Evolutionary conservation across 176 grass and related monocot genomes (phyloP).

Genomic region (Chloris gayana): DNA sequence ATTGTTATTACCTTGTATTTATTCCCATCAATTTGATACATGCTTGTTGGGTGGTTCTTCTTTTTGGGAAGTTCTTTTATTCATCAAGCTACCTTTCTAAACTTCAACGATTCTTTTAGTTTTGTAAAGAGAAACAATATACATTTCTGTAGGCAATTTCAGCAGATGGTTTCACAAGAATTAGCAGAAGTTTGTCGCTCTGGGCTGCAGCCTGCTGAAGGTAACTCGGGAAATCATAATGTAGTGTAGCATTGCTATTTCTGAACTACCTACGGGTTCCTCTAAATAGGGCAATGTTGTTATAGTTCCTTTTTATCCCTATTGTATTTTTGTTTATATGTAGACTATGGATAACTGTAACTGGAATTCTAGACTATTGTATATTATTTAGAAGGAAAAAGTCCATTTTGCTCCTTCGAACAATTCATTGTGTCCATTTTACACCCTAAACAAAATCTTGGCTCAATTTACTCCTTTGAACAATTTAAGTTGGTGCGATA

Average conservation of each 20-base stretch:
- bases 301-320: too few relatives aligned
- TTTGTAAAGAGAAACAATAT: slow-evolving; percentile 26
- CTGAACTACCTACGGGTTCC: background rate
- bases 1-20: background rate
- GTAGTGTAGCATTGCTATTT: background rate
- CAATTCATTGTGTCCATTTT: too few relatives aligned
- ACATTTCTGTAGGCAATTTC: slow-evolving; percentile 68
- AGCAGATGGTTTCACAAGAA: slow-evolving; percentile 41
- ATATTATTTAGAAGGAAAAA: too few relatives aligned
- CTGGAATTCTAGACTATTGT: too few relatives aligned
- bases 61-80: background rate
- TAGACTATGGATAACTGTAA: too few relatives aligned
- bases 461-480: too few relatives aligned
- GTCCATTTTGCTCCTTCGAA: too few relatives aligned
- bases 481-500: too few relatives aligned
- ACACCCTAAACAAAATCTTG: too few relatives aligned
- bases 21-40: background rate
- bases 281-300: too few relatives aligned
- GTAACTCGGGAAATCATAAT: slow-evolving; percentile 17
- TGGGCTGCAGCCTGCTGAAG: slow-evolving; percentile 37
- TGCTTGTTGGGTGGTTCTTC: background rate
- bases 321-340: too few relatives aligned
- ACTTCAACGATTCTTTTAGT: background rate
- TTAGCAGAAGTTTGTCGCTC: slow-evolving; percentile 21
- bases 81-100: background rate